Percentiles rank a stretch among this genome's conserved stretches.
phyloP scores from a whole-genome alignment of 495 filamentous ascomycete genomes.

The Tricharina praecox region DNA sequence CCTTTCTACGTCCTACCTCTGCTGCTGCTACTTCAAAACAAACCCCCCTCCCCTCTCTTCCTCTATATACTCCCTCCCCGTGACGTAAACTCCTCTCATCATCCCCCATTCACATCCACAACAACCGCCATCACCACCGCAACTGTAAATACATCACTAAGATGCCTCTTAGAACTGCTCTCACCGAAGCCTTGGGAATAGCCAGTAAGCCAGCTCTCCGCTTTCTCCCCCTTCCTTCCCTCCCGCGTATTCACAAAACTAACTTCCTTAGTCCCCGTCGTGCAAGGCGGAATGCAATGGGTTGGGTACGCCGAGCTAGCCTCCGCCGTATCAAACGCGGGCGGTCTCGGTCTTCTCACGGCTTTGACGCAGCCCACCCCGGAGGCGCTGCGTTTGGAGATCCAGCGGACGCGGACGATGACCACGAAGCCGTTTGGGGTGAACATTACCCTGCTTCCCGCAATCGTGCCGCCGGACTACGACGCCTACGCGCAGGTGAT shows the following conservation, averaged over 20 bases:
- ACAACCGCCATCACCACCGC: too few relatives aligned
- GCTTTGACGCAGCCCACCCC: constrained; percentile 89
- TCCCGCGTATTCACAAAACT: constrained; percentile 1
- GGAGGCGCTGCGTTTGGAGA: constrained; percentile 85
- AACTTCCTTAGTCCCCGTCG: constrained; percentile 55
- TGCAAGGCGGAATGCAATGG: constrained; percentile 97
- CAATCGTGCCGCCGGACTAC: constrained; percentile 81
- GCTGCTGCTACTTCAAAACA: too few relatives aligned
- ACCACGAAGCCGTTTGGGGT: constrained; percentile 84
- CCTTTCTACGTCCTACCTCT: too few relatives aligned
- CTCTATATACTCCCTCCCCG: too few relatives aligned
- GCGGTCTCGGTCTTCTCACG: constrained; percentile 82
- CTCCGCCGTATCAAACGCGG: constrained; percentile 84
- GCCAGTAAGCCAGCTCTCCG: constrained; percentile 38
- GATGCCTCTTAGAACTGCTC: constrained; percentile 86
- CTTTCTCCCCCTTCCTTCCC: background rate
- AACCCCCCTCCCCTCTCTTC: too few relatives aligned
- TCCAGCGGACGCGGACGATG: constrained; percentile 67
- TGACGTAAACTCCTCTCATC: too few relatives aligned
- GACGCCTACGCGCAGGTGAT: constrained; percentile 78
- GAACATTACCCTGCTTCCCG: constrained; percentile 87
- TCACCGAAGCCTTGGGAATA: constrained; percentile 82
- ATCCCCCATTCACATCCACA: too few relatives aligned
- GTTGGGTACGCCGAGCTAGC: constrained; percentile 67
- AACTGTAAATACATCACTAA: too few relatives aligned